Evolutionary conservation across 805 yeast genomes (phyloP).

Genomic region (Saccharomyces jurei): DNA sequence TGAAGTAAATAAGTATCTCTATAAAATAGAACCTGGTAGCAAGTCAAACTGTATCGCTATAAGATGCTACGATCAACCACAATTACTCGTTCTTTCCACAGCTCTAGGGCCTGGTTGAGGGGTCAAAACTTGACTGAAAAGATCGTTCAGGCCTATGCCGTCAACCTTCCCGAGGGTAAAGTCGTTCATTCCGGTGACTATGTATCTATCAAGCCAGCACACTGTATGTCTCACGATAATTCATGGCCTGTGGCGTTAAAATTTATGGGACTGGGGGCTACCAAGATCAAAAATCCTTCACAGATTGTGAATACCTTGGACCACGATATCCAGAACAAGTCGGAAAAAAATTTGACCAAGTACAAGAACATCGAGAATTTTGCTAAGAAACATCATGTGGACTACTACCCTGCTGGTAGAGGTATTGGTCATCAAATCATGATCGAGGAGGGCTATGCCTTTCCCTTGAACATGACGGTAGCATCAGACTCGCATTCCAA

Average conservation of each 20-base stretch:
- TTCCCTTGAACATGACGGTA: slow-evolving; percentile 85
- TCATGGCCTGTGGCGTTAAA: slow-evolving; percentile 99
- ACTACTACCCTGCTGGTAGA: slow-evolving; percentile 96
- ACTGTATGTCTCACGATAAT: slow-evolving; percentile 98
- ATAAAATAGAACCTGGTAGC: not conserved
- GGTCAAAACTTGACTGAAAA: slow-evolving; percentile 89
- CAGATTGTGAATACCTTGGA: slow-evolving; percentile 95
- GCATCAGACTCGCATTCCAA: slow-evolving; percentile 98
- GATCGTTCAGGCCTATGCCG: slow-evolving; percentile 88
- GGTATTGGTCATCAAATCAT: slow-evolving; percentile 99
- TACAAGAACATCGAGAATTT: slow-evolving; percentile 83
- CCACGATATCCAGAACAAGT: slow-evolving; percentile 93
- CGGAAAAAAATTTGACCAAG: slow-evolving; percentile 81
- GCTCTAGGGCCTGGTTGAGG: slow-evolving; percentile 11
- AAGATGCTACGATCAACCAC: slow-evolving; percentile 19
- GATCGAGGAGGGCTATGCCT: slow-evolving; percentile 98
- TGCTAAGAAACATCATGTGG: slow-evolving; percentile 85
- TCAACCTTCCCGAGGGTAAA: slow-evolving; percentile 71
- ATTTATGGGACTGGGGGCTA: slow-evolving; percentile 91
- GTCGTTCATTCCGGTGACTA: slow-evolving; percentile 84
- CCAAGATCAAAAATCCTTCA: slow-evolving; percentile 67
- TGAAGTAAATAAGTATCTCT: not conserved
- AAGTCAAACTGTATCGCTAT: not conserved
- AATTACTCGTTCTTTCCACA: slow-evolving; percentile 15
- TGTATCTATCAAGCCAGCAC: slow-evolving; percentile 89